Base-by-base conservation (phyloP, 2,329 filamentous ascomycete genomes). In the Massarina eburnea region DNA sequence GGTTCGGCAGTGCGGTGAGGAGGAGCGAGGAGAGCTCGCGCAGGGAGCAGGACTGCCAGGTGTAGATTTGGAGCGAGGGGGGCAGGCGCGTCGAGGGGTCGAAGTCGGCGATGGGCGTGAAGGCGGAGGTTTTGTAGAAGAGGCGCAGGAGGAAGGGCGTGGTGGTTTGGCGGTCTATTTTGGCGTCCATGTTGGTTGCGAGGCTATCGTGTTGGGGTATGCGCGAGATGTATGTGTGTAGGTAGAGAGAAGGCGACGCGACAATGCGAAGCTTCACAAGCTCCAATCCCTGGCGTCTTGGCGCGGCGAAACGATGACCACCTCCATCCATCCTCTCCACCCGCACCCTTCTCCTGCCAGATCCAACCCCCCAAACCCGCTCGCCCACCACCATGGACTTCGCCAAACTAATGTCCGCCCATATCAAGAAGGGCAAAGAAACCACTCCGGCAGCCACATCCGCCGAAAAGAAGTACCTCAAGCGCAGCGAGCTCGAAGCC, bases 351-450 rank as follows among this genome's bases (percentile, higher is more conserved):
- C 30, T n/a, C n/a, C 15, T 17, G 10, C 22, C 12, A 6, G n/a
- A 33, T 32, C n/a, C n/a, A 8, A 10, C 12, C 2, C 40, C 12
- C 12, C 21, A 19, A 14, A 24, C 5, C 8, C 22, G 30, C 14
- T 2, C 19, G 37, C 38, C 21, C 38, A 38, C 39, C 51, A 52
- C 51, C 57, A 99, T 99, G 94, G 91, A 99, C 72, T 99, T 99
- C 76, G 91, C 91, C 50, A 83, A 90, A 27, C 77, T 99, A 38
- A 95, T 99, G 89, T 84, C 88, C 62, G 88, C 90, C 66, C 91
- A 96, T 72, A 94, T 99, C 63, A 83, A 88, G 62, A 95, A 94
- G 71, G 79, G 85, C 57, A 89, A 89, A 70, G 73, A 80, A 43
- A 57, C 72, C 33, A 56, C 73, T 33, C 57, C 73, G 41, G 39